Percentiles rank a stretch among this genome's conserved stretches.
phyloP scores from a whole-genome alignment of 1,139 yeast genomes.

The Protomyces inouyei region DNA sequence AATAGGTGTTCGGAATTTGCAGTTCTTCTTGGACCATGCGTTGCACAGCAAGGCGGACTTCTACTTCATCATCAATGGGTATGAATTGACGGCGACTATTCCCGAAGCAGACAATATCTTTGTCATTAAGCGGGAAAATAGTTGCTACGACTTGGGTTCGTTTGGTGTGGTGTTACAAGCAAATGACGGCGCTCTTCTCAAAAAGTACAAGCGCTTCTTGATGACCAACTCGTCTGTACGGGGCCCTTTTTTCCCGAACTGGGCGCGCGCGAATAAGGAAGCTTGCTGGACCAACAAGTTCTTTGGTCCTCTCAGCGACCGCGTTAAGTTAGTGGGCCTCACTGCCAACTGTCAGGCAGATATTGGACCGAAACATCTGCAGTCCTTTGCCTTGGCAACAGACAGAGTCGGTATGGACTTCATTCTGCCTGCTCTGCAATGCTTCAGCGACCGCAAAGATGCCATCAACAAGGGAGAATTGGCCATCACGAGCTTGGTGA shows the following conservation, averaged over 20 bases:
- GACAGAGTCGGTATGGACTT: slow-evolving; percentile 9
- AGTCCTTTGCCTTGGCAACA: slow-evolving; percentile 10
- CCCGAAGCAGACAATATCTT: slow-evolving; percentile 5
- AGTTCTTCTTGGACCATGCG: slow-evolving; percentile 21
- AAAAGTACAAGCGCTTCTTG: slow-evolving; percentile 13
- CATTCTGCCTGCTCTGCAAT: slow-evolving; percentile 9
- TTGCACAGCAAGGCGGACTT: slow-evolving; percentile 20
- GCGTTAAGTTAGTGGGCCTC: slow-evolving; percentile 5
- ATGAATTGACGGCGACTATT: background rate
- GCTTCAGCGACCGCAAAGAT: background rate
- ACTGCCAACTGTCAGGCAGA: slow-evolving; percentile 9
- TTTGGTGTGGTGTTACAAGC: slow-evolving; percentile 6
- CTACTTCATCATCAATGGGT: slow-evolving; percentile 16
- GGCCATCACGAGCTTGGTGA: background rate
- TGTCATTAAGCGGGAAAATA: slow-evolving; percentile 8
- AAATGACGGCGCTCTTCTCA: slow-evolving; percentile 2
- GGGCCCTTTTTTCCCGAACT: slow-evolving; percentile 17
- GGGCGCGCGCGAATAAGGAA: slow-evolving; percentile 1
- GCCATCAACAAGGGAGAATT: slow-evolving; percentile 12
- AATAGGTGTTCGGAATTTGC: background rate
- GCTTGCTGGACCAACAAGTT: slow-evolving; percentile 14
- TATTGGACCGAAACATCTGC: slow-evolving; percentile 9
- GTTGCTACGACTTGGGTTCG: slow-evolving; percentile 18
- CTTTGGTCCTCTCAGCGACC: background rate
- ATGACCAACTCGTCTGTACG: slow-evolving; percentile 14